phyloP scores from a whole-genome alignment of 2,329 filamentous ascomycete species.

The Pseudocercospora macadamiae region DNA sequence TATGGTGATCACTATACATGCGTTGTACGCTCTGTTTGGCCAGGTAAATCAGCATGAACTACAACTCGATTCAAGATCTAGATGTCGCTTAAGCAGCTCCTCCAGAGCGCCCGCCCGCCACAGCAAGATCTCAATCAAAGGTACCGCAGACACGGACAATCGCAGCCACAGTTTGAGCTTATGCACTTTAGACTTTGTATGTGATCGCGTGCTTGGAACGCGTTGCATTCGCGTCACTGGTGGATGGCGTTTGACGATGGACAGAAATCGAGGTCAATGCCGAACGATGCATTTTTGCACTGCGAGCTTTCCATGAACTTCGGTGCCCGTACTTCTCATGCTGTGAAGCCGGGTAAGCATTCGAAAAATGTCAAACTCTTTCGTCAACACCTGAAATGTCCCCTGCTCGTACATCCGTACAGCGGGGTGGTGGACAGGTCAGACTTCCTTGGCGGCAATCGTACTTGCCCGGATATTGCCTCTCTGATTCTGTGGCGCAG shows the following conservation, averaged over 20 bases:
- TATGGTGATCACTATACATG: conserved; percentile 7
- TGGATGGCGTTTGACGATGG: no score
- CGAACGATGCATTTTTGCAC: no score
- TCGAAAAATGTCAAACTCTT: no score
- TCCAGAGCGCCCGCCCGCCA: conserved; percentile 11
- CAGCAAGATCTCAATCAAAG: conserved; percentile 14
- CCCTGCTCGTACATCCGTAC: no score
- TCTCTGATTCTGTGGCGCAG: conserved; percentile 19
- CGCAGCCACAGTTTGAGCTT: conserved; percentile 16
- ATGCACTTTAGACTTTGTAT: conserved; percentile 10
- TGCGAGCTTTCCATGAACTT: no score
- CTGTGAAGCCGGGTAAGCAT: background rate
- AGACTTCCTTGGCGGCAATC: conserved; percentile 1
- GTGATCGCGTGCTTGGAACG: conserved; percentile 16
- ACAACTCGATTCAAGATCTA: conserved; percentile 1
- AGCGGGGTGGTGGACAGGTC: no score
- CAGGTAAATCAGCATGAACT: conserved; percentile 1
- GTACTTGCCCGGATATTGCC: conserved; percentile 12
- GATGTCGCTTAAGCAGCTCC: background rate
- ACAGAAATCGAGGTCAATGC: no score
- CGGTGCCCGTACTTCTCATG: background rate
- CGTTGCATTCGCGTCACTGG: conserved; percentile 10
- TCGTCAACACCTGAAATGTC: no score
- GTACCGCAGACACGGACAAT: background rate
- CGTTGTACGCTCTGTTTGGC: conserved; percentile 9